phyloP scores from a whole-genome alignment of 176 grass and related monocot genomes.

The Tuctoria greenei region DNA sequence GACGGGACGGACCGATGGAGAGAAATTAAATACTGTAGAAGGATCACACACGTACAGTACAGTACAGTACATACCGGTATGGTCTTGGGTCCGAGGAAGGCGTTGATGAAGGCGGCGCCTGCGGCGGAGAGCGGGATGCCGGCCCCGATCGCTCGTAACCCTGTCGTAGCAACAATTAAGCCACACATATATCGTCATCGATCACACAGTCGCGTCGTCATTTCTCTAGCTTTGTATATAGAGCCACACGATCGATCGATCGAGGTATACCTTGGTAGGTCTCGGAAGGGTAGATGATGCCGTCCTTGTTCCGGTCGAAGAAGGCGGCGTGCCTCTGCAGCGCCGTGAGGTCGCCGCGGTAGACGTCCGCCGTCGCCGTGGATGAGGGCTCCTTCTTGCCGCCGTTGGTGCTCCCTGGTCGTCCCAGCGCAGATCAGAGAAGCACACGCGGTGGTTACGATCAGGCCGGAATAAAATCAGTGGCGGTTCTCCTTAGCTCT shows the following conservation, averaged over 20 bases:
- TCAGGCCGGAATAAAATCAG: not conserved
- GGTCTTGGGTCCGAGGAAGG: conserved; percentile 57
- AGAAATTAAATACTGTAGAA: too few relatives aligned
- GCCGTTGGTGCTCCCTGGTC: not conserved
- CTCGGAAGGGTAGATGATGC: conserved; percentile 60
- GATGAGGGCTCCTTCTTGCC: not conserved
- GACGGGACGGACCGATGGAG: too few relatives aligned
- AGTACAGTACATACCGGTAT: too few relatives aligned
- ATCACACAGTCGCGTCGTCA: too few relatives aligned
- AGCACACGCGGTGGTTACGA: not conserved
- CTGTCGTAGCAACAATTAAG: conserved; percentile 24
- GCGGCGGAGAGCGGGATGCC: conserved; percentile 45
- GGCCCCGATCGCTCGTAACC: conserved; percentile 59
- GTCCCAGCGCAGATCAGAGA: not conserved
- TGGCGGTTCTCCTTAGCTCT: too few relatives aligned
- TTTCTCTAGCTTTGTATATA: too few relatives aligned
- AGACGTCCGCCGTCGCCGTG: conserved; percentile 43
- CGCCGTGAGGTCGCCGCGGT: conserved; percentile 49
- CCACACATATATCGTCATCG: not conserved
- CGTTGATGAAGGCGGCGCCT: conserved; percentile 60
- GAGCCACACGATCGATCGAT: too few relatives aligned
- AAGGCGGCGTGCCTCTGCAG: conserved; percentile 73
- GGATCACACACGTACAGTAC: too few relatives aligned
- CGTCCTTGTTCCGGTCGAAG: conserved; percentile 76
- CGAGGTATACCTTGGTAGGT: conserved; percentile 75